Base-by-base conservation (phyloP, 257 asterid genomes). In the Fraxinus quadrangulata region DNA sequence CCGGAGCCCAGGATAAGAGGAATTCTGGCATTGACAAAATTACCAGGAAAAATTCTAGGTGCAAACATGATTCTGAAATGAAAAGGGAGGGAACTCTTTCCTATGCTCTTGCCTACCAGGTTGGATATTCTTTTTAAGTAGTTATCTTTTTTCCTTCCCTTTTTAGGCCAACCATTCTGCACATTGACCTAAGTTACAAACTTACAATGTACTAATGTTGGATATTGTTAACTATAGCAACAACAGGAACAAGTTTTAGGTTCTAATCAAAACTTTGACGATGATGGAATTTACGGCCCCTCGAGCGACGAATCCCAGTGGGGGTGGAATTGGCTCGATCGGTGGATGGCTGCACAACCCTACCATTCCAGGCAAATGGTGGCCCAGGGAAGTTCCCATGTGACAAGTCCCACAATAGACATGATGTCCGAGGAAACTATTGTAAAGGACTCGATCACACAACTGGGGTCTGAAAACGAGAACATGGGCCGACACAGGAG, bases 261-360 rank as follows among this genome's bases (percentile, higher is more conserved):
- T 42, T 42, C 51, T 12, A 42, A 82, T 42, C 31, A 78, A 66
- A 75, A 70, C 6, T 77, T 75, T 2, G 89, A 83, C 3, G 72
- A 79, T 5, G 54, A 34, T 1, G 86, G 79, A 19, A 65, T 79
- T 30, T 81, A 79, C 19, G 84, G 79, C 19, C 75, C 72, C 0
- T 90, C 81, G 47, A 72, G n/a, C 2, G 94, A 87, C 0, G 88
- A 84, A 81, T 68, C 92, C 16, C 87, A 79, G 0, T 88, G 97
- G 94, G 94, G 95, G 6, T 88, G 98, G 98, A 90, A 92, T 68
- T 91, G 96, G 99, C 87, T 91, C 19, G 99, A 94, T 72, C 90
- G 83, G 12, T 92, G 99, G 99, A 93, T 93, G 98, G 93, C 91
- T 33, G 83, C 96, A 0, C 98, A 92, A 26, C 88, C 93, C 23